Percentiles rank a stretch among this genome's conserved stretches.
Evolutionary conservation across 1,284 basidiomycete species (phyloP).

Genomic region (Psilocybe mexicana): DNA sequence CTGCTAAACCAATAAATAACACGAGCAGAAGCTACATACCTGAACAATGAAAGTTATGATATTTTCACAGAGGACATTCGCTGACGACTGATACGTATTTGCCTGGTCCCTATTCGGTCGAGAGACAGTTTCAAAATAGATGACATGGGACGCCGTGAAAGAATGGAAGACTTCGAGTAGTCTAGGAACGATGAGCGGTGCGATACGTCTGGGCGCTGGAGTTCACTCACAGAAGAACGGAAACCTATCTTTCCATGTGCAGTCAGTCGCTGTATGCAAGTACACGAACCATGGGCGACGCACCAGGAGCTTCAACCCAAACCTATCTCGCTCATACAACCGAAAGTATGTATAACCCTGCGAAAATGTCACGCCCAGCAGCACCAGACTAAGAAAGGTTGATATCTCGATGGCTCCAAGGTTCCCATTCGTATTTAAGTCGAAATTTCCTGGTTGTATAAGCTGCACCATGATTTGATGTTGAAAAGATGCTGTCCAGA

Average conservation of each 20-base stretch:
- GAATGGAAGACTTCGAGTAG: slow-evolving; percentile 16
- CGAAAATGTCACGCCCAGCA: slow-evolving; percentile 16
- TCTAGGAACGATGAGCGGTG: background rate
- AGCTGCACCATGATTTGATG: slow-evolving; percentile 2
- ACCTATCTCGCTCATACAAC: slow-evolving; percentile 1
- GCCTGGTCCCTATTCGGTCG: slow-evolving; percentile 9
- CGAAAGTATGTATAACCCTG: slow-evolving; percentile 10
- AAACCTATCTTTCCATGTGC: background rate
- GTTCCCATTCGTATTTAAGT: slow-evolving; percentile 13
- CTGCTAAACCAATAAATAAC: background rate
- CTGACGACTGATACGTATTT: slow-evolving; percentile 17
- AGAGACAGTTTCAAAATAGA: slow-evolving; percentile 17
- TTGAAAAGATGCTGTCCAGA: slow-evolving; percentile 5
- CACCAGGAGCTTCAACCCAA: slow-evolving; percentile 9
- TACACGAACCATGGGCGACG: background rate
- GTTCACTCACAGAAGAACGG: slow-evolving; percentile 2
- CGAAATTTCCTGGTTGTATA: slow-evolving; percentile 7
- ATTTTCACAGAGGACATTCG: slow-evolving; percentile 14
- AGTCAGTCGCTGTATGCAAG: background rate
- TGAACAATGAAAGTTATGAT: slow-evolving; percentile 19
- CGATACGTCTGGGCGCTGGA: background rate
- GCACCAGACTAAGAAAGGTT: slow-evolving; percentile 18
- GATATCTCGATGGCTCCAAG: slow-evolving; percentile 20
- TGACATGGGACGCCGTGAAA: slow-evolving; percentile 14
- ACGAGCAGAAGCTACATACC: background rate